Base-by-base conservation (phyloP, 495 filamentous ascomycete species). In the Chaetomium tenue region DNA sequence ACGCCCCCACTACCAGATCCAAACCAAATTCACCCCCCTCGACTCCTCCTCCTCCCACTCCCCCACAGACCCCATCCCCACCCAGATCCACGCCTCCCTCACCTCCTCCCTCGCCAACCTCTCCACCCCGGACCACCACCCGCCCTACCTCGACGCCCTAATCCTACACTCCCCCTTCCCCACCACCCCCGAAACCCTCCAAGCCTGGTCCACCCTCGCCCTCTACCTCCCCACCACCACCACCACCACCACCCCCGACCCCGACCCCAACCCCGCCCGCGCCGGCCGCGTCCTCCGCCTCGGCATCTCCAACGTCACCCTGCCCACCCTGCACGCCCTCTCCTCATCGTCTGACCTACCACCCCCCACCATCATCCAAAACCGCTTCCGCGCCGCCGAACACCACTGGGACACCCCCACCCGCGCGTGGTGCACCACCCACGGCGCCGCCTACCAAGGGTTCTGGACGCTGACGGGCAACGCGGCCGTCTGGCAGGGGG, bases 391-490 rank as follows among this genome's bases (percentile, higher is more conserved):
- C 63, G 74, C 87, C 63, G 75, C 76, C 2, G 78, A 74, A 2
- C 88, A 84, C 5, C 63, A 71, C 6, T 93, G 84, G 72, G 91
- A 93, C 62, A 70, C 78, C 1, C 72, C 78, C 2, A 66, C 92
- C 9, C 82, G 90, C 12, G 70, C 71, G 0, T 93, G 87, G 71
- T 91, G 88, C 69, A 74, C 78, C 51, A 78, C 5, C 22, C 22
- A 25, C 48, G 7, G 22, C 26, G 86, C 90, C 44, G 70, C 81
- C 18, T 93, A 91, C 70, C 89, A 93, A 72, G 82, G 84, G 23
- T 93, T 92, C 76, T 92, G 90, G 90, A 92, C 88, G 1, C 70
- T 94, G 71, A 89, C 85, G 0, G 91, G 83, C 0, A 93, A 94
- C 66, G 65, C 64, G 8, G 84, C 79, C 12, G 73, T 81, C 18